Conservation (phyloP, 768 basidiomycete genomes). For the Pleurotus platypus region DNA sequence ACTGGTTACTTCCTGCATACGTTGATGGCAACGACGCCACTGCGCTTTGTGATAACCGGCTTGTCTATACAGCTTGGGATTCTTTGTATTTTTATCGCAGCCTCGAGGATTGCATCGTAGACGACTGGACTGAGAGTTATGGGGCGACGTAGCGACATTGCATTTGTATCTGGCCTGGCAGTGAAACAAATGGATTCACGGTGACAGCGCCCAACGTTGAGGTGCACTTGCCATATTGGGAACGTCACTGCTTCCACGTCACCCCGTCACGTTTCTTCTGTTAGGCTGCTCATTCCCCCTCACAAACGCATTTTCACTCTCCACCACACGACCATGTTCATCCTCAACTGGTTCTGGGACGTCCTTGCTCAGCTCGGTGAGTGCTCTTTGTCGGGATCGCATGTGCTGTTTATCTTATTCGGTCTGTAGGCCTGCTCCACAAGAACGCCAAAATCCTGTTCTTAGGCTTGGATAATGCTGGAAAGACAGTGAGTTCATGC, state of each 20-base stretch:
- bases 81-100: too few relatives aligned
- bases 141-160: too few relatives aligned
- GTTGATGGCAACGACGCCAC: too few relatives aligned
- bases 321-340: slow-evolving; percentile 55
- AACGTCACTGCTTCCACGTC: slow-evolving; percentile 6
- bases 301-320: slow-evolving; percentile 1
- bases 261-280: slow-evolving; percentile 6
- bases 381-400: slow-evolving; percentile 16
- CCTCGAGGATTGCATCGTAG: too few relatives aligned
- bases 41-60: too few relatives aligned
- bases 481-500: slow-evolving; percentile 78
- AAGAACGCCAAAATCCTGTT: slow-evolving; percentile 99
- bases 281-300: not conserved
- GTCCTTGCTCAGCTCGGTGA: slow-evolving; percentile 89
- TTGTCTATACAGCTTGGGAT: too few relatives aligned
- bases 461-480: slow-evolving; percentile 97
- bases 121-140: too few relatives aligned
- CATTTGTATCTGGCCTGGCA: too few relatives aligned
- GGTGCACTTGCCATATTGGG: not conserved
- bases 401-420: not conserved
- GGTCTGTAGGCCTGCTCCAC: slow-evolving; percentile 70
- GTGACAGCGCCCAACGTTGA: not conserved
- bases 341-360: slow-evolving; percentile 96
- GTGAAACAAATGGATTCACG: not conserved
- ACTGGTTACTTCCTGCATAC: too few relatives aligned